Evolutionary conservation across 768 basidiomycete genomes (phyloP), one percentile per base, ranked within the genome.

Genomic region (Pleurotus platypus): DNA sequence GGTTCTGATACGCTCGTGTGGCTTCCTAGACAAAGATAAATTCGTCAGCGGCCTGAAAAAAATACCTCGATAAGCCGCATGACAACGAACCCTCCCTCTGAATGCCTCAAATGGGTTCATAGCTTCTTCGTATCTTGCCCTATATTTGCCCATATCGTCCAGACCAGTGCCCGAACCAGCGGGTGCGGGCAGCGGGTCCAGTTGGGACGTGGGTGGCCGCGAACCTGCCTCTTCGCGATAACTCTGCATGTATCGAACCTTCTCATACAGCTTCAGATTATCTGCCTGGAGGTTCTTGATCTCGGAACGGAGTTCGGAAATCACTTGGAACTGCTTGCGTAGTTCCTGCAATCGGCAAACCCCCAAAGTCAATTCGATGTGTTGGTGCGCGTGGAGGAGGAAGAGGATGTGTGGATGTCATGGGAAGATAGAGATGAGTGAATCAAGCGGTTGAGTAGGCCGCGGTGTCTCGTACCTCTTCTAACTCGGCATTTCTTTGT

Each of bases 31-130:
- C 39, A 22, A 40, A 40, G 26, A 16, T 35, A 55, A 37, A 57
- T 22, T 51, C 24, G 24, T 26, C 51, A 57, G 59, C 22, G 13
- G 47, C 42, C 35, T 46, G 39, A 57, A 22, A 46, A 46, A 5
- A 43, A 27, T 45, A 20, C 7, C 30, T 35, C 30, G 30, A 5
- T 26, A 27, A 26, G 27, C 20, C 24, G 16, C 27, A 57, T 4
- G 18, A 50, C 3, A 5, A 82, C 94, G 62, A 64, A 97, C 96
- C 69, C 94, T 79, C 1, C 96, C 94, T 60, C 94, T 85, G 80
- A 99, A 98, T 5, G 90, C 94, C 70, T 98, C 95, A 67, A 99
- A 99, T 0, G 97, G 96, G 66, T 99, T 98, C 85, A 98, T 94
- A 53, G 92, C 85, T 72, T 97, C 92, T 67, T 98, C 96, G 66